Evolutionary conservation across 345 rosid species (phyloP), one percentile per base, ranked within the genome.

Genomic region (Mercurialis annua): DNA sequence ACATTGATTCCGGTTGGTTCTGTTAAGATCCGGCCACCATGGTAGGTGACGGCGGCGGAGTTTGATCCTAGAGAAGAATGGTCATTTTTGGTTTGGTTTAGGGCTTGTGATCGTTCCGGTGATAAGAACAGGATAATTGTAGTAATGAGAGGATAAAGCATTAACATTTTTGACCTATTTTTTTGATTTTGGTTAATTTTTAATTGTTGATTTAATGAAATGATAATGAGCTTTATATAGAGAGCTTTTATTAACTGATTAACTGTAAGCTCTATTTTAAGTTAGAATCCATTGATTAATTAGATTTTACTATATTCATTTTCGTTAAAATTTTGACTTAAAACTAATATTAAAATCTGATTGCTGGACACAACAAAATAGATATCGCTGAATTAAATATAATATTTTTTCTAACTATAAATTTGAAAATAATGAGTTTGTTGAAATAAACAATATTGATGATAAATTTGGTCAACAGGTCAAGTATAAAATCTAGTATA

Each of bases 1-100:
- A 74, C n/a, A 23, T 69, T 51, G 42, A 74, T 64, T 52, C 55
- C 54, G 10, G 21, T 74, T 34, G 62, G 69, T 57, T 20, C 46
- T 24, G 61, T 68, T 55, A 74, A 42, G 34, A 68, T 64, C 56
- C 60, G 59, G 47, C 77, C 77, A 16, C 77, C 73, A 26, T 74
- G 77, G 73, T 74, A 74, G 15, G 34, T 42, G 17, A 74, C 8
- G 21, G 36, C 12, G 30, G 65, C 27, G 56, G 67, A 66, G 17
- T 29, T 21, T 40, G 49, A 27, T 56, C 30, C 26, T 52, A 20
- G 0, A 15, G 58, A 23, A 52, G 66, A 65, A 21, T 33, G 24
- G 0, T 15, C 52, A 23, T 6, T 61, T 33, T 59, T 60, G 42
- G 26, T 59, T 65, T 56, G 66, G 15, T 61, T 56, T 36, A 51